phyloP scores from a whole-genome alignment of 2,329 filamentous ascomycete species.

The Claviceps paspali region DNA sequence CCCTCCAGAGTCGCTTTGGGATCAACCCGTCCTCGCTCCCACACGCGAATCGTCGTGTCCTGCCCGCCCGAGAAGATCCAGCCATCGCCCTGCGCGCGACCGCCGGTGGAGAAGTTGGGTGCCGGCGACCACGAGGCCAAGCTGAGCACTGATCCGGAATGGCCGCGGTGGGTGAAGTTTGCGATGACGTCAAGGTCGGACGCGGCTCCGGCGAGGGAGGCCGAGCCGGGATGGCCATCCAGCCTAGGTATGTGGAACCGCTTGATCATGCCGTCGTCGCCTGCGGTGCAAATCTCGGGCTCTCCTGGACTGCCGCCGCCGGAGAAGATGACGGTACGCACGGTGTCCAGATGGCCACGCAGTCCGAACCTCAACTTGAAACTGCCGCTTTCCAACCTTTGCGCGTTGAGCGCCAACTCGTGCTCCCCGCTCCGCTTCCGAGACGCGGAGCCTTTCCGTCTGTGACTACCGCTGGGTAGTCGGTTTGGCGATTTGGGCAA shows the following conservation, averaged over 20 bases:
- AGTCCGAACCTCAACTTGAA: slow-evolving; percentile 92
- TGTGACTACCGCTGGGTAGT: slow-evolving; percentile 45
- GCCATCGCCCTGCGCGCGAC: slow-evolving; percentile 76
- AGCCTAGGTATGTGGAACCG: slow-evolving; percentile 89
- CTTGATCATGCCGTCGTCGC: slow-evolving; percentile 92
- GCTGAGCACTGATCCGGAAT: slow-evolving; percentile 77
- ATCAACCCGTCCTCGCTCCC: slow-evolving; percentile 88
- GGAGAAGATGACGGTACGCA: slow-evolving; percentile 90
- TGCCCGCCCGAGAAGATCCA: slow-evolving; percentile 98
- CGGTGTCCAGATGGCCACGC: slow-evolving; percentile 82
- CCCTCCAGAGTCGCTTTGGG: slow-evolving; percentile 89
- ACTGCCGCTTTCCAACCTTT: slow-evolving; percentile 54
- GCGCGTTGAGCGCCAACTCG: slow-evolving; percentile 36
- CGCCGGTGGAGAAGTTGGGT: slow-evolving; percentile 78
- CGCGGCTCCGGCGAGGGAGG: slow-evolving; percentile 31
- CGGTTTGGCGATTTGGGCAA: slow-evolving; percentile 67
- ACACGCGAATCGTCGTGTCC: slow-evolving; percentile 82
- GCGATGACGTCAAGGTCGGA: slow-evolving; percentile 83
- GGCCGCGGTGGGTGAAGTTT: slow-evolving; percentile 90
- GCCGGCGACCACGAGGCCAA: slow-evolving; percentile 77
- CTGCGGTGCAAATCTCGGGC: slow-evolving; percentile 90
- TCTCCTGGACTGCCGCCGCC: slow-evolving; percentile 90
- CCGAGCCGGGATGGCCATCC: slow-evolving; percentile 31
- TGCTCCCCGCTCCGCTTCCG: slow-evolving; percentile 56
- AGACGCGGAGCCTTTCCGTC: slow-evolving; percentile 68